Evolutionary conservation across 2,329 filamentous ascomycete species (phyloP).

Genomic region (Fusarium xylarioides): DNA sequence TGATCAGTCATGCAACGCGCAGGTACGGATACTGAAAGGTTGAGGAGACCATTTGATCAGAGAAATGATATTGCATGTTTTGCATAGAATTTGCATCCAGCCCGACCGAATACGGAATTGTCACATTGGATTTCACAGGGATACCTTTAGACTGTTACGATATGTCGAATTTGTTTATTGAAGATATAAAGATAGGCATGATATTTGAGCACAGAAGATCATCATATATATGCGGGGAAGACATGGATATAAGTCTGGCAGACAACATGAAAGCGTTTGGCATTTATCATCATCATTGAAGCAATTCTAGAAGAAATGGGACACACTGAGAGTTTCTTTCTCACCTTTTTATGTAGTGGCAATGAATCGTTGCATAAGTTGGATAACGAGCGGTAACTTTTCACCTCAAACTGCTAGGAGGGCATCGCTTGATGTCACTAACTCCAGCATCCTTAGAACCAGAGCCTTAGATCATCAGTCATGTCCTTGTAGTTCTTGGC

Average conservation of each 20-base stretch:
- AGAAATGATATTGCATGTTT: slow-evolving; percentile 39
- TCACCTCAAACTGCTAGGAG: background rate
- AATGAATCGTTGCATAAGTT: background rate
- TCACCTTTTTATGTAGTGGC: background rate
- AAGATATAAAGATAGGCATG: slow-evolving; percentile 19
- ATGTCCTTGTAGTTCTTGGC: background rate
- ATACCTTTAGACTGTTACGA: slow-evolving; percentile 47
- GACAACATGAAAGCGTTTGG: slow-evolving; percentile 16
- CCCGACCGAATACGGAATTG: slow-evolving; percentile 19
- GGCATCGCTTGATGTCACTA: background rate
- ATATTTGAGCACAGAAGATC: slow-evolving; percentile 17
- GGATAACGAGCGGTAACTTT: background rate
- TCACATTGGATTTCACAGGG: slow-evolving; percentile 34
- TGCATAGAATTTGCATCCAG: slow-evolving; percentile 40
- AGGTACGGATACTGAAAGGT: slow-evolving; percentile 1
- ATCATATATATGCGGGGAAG: slow-evolving; percentile 18
- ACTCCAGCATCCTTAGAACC: background rate
- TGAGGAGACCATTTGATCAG: slow-evolving; percentile 32
- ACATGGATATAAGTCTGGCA: slow-evolving; percentile 11
- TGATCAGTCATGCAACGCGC: slow-evolving; percentile 15
- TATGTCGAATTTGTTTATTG: slow-evolving; percentile 33
- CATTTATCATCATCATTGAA: slow-evolving; percentile 20
- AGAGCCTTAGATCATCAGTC: background rate
- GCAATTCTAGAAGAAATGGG: slow-evolving; percentile 19
- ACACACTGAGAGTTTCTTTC: slow-evolving; percentile 13